A percentile compares a stretch with the other conserved stretches of the same genome.
Conservation (phyloP, 306 rosid species). For the Prosopis cineraria region DNA sequence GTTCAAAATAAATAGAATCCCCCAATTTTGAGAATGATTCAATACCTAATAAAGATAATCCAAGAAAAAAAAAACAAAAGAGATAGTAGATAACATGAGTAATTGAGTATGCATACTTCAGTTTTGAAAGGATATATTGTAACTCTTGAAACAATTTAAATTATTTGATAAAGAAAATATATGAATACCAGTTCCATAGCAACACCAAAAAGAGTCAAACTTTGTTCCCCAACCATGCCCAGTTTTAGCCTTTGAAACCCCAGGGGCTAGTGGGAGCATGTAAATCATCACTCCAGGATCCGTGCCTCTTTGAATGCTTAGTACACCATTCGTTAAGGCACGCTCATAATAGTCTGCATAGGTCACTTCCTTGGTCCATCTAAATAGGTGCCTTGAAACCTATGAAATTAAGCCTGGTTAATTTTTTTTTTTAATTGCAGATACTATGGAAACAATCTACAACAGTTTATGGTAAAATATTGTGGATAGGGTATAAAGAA, state of each 20-base stretch:
- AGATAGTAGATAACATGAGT: background rate
- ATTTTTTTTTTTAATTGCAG: background rate
- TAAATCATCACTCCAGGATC: constrained; percentile 1
- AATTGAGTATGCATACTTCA: too few species aligned
- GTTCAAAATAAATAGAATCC: background rate
- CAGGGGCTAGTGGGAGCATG: background rate
- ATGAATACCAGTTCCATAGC: background rate
- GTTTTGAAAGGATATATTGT: background rate
- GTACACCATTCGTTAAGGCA: background rate
- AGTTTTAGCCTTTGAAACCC: background rate
- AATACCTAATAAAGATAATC: background rate
- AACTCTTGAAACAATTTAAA: background rate
- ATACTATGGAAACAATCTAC: background rate
- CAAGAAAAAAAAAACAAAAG: background rate
- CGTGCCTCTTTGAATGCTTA: background rate
- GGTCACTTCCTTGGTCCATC: background rate
- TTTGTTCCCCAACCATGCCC: background rate
- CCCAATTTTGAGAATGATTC: constrained; percentile 5
- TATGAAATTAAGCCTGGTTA: background rate
- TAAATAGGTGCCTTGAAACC: background rate
- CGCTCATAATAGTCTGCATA: constrained; percentile 3
- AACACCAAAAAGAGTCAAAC: background rate
- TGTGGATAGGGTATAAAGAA: background rate
- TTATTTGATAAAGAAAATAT: background rate
- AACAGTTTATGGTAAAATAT: background rate